These are phyloP conservation scores for Cardamine occulta DNA, from an alignment of 345 rosid species.

Conservation along the genomic window DNA sequence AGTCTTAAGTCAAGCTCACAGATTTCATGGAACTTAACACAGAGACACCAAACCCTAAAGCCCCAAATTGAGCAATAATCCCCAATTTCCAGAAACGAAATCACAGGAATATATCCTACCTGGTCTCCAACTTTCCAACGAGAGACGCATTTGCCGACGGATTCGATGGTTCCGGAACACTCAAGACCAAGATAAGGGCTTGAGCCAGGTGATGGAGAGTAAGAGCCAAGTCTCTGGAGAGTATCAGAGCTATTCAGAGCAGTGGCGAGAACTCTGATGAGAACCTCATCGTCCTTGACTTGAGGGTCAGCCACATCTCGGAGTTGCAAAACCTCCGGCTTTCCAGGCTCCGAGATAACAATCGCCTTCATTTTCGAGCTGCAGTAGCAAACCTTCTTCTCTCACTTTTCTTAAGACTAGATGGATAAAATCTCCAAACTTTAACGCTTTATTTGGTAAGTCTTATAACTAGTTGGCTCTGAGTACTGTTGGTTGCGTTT, in stretches of 20 bases:
- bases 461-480: too few relatives aligned
- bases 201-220: conserved; percentile 77
- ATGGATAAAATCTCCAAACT: background rate
- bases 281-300: conserved; percentile 69
- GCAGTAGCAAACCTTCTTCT: conserved; percentile 22
- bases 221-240: conserved; percentile 67
- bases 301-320: conserved; percentile 74
- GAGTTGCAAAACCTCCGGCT: conserved; percentile 77
- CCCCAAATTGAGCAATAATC: background rate
- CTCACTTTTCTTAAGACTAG: background rate
- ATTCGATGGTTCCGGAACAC: conserved; percentile 75
- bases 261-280: conserved; percentile 71
- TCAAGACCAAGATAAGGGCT: conserved; percentile 81
- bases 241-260: conserved; percentile 85
- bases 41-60: background rate
- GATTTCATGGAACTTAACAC: background rate
- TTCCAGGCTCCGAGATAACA: conserved; percentile 72
- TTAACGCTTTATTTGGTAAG: background rate
- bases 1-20: background rate
- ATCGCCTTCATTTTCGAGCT: conserved; percentile 69
- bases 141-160: conserved; percentile 65
- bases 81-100: conserved; percentile 1
- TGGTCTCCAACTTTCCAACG: conserved; percentile 85
- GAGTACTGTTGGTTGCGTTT: too few relatives aligned
- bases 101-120: conserved; percentile 41